Conservation (phyloP, 306 rosid species). For the Boehmeria nivea region DNA sequence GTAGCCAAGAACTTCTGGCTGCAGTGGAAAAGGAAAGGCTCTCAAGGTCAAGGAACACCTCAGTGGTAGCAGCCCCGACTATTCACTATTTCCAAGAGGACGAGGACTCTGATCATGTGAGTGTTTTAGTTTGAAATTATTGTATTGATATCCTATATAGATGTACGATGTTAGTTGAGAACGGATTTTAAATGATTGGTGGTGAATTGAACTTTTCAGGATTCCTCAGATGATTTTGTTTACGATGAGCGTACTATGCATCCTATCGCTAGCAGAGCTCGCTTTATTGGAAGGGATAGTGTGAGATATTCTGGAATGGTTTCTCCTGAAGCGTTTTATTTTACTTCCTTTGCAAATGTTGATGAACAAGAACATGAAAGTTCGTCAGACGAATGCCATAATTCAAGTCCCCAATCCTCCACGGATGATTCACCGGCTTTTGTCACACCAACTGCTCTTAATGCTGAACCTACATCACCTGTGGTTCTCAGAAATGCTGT, state of each 20-base stretch:
- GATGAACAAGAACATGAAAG: conserved; percentile 27
- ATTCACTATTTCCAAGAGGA: conserved; percentile 29
- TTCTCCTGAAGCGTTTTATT: conserved; percentile 43
- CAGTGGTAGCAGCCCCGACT: conserved; percentile 34
- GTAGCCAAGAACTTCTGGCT: conserved; percentile 80
- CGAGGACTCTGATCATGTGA: conserved; percentile 40
- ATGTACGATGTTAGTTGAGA: conserved; percentile 12
- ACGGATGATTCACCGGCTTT: conserved; percentile 35
- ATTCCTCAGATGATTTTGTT: conserved; percentile 64
- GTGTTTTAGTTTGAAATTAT: conserved; percentile 14
- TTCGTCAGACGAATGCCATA: conserved; percentile 26
- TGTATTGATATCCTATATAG: background rate
- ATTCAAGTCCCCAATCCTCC: conserved; percentile 18
- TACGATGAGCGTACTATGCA: conserved; percentile 69
- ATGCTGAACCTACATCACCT: conserved; percentile 26
- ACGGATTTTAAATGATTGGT: background rate
- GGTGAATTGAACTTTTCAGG: conserved; percentile 41
- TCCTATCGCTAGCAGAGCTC: conserved; percentile 61
- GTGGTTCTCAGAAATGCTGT: conserved; percentile 25
- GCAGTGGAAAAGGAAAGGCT: conserved; percentile 58
- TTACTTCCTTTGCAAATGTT: conserved; percentile 29
- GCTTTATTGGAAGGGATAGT: conserved; percentile 47
- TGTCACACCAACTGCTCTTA: conserved; percentile 24
- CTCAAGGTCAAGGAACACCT: conserved; percentile 35
- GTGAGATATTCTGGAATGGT: conserved; percentile 51